Percentiles rank a stretch among this genome's conserved stretches.
These are phyloP conservation scores for Chamaecyparis obtusa DNA, from an alignment of 75 land plant species.

Conservation along the genomic window DNA sequence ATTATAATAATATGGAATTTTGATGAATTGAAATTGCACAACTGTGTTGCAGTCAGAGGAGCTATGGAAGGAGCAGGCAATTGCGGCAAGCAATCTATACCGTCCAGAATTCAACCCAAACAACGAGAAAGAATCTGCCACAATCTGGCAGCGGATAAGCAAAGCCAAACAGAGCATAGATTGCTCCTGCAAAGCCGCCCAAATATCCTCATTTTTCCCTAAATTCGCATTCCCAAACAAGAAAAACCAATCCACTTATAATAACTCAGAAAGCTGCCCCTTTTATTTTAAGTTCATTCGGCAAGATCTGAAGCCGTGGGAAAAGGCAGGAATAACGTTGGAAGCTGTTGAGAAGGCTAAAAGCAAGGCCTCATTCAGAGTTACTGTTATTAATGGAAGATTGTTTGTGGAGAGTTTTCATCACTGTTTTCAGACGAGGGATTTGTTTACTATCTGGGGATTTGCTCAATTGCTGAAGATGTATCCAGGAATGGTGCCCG, in stretches of 20 bases:
- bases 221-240: background rate
- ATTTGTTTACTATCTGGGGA: too few species aligned
- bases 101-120: background rate
- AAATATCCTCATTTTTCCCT: background rate
- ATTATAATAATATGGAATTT: too few species aligned
- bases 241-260: background rate
- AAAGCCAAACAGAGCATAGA: background rate
- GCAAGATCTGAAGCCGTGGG: constrained; percentile 58
- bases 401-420: too few species aligned
- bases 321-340: constrained; percentile 33
- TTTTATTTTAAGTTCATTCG: constrained; percentile 33
- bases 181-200: background rate
- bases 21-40: background rate
- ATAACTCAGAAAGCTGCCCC: constrained; percentile 33
- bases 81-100: background rate
- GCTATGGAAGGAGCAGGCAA: background rate
- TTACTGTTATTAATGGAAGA: constrained; percentile 12
- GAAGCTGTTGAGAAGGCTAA: constrained; percentile 43
- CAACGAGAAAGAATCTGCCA: background rate
- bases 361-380: constrained; percentile 31
- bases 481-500: too few species aligned
- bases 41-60: background rate
- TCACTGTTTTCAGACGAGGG: too few species aligned
- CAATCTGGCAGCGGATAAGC: background rate
- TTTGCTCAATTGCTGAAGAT: too few species aligned